Percentiles rank a stretch among this genome's conserved stretches.
Evolutionary conservation across 164 flowering plant species (phyloP).

Genomic region (Kalanchoe fedtschenkoi): DNA sequence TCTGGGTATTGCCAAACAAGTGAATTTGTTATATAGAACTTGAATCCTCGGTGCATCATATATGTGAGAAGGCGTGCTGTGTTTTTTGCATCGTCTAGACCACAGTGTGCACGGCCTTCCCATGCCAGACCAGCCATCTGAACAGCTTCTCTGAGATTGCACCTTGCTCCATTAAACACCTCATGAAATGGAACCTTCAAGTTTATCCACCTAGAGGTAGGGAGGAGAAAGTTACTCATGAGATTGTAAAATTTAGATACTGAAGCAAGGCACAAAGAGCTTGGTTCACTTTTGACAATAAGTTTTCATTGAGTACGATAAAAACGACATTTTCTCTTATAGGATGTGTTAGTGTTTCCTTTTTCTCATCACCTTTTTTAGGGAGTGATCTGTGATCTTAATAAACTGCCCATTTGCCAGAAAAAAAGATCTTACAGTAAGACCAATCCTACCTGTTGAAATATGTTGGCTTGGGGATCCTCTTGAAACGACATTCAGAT

Average conservation of each 20-base stretch:
- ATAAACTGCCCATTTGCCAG: background rate
- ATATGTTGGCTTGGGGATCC: slow-evolving; percentile 79
- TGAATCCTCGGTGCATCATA: slow-evolving; percentile 65
- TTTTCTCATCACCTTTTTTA: too few relatives aligned
- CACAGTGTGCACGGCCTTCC: slow-evolving; percentile 98
- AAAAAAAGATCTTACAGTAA: background rate
- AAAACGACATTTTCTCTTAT: too few relatives aligned
- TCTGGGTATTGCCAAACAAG: slow-evolving; percentile 46
- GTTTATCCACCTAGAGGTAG: slow-evolving; percentile 78
- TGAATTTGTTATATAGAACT: slow-evolving; percentile 74
- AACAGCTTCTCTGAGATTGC: slow-evolving; percentile 93
- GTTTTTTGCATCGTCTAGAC: slow-evolving; percentile 91
- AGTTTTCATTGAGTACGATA: too few relatives aligned
- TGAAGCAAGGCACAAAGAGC: background rate
- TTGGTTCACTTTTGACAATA: background rate
- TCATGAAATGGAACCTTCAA: slow-evolving; percentile 77
- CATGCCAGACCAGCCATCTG: slow-evolving; percentile 76
- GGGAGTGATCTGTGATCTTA: background rate
- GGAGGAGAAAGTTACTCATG: background rate
- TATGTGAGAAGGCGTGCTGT: slow-evolving; percentile 78
- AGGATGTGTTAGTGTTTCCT: too few relatives aligned
- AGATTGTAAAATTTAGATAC: background rate
- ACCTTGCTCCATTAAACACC: slow-evolving; percentile 66
- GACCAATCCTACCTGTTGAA: slow-evolving; percentile 51
- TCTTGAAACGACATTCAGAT: slow-evolving; percentile 89